Evolutionary conservation across 768 basidiomycete species (phyloP), one percentile per base, ranked within the genome.

Genomic region (Boletus subcaerulescens): DNA sequence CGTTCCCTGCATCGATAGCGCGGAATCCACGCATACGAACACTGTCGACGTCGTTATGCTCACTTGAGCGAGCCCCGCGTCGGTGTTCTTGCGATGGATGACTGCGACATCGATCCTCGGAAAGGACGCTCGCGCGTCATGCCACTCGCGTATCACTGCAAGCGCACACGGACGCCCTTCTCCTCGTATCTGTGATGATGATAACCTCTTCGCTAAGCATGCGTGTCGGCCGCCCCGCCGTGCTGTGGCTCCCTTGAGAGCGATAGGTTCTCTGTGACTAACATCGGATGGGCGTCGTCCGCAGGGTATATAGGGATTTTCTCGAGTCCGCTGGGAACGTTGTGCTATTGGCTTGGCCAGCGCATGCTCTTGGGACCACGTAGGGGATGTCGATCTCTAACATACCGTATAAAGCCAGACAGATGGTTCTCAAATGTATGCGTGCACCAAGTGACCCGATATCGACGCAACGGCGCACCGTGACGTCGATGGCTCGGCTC

Each of bases 81-180:
- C 67, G 51, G 74, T 75, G 73, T 74, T 84, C 82, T 78, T 85
- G 84, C 84, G 84, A 85, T 85, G 83, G 84, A 86, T 85, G 83
- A 86, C 84, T 86, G 82, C 84, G 80, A 78, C 76, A 77, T 74
- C 73, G 82, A 77, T 81, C 73, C 75, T 71, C 44, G 60, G 62
- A 68, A 61, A 60, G 56, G 63, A 49, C 47, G 65, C 65, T 60
- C 39, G 52, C 40, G 45, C 49, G 55, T 52, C 31, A 39, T 49
- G 59, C 48, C 45, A 49, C 56, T 50, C 50, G 65, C 29, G 45
- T 46, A 35, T 48, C 58, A 44, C 18, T 55, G 40, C 58, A 39
- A 38, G 33, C 35, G 31, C 10, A 45, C 15, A 15, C 10, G 35
- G 10, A 31, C 22, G 2, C 22, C 10, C 3, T 39, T 4, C 26